These are phyloP conservation scores for Coemansia sp. DNA, from an alignment of 192 early-diverging fungal genomes.

Conservation along the genomic window DNA sequence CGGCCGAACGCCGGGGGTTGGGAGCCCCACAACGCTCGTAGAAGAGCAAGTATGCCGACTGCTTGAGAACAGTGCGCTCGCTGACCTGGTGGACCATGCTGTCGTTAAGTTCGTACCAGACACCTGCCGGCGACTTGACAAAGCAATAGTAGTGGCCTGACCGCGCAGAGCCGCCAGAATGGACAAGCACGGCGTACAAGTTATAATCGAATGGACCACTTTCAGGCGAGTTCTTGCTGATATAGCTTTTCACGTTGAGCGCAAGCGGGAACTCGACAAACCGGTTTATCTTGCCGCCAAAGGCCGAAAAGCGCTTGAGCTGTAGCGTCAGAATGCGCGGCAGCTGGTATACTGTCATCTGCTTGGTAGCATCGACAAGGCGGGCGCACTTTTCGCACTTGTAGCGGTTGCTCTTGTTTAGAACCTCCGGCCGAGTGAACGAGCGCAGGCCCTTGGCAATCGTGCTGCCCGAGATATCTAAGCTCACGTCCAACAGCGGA, in stretches of 20 bases:
- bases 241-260: slow-evolving; percentile 60
- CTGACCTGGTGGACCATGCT: slow-evolving; percentile 68
- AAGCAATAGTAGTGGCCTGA: slow-evolving; percentile 89
- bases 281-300: slow-evolving; percentile 66
- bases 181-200: slow-evolving; percentile 80
- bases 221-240: slow-evolving; percentile 46
- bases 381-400: slow-evolving; percentile 78
- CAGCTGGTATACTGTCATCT: slow-evolving; percentile 71
- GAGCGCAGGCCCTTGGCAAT: slow-evolving; percentile 67
- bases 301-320: slow-evolving; percentile 77
- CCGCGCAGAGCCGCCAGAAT: slow-evolving; percentile 66
- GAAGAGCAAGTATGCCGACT: slow-evolving; percentile 87
- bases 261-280: slow-evolving; percentile 61
- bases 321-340: slow-evolving; percentile 76
- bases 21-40: slow-evolving; percentile 53
- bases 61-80: slow-evolving; percentile 64
- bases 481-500: slow-evolving; percentile 70
- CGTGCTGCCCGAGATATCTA: slow-evolving; percentile 69
- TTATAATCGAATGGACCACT: slow-evolving; percentile 60
- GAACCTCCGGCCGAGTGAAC: slow-evolving; percentile 70
- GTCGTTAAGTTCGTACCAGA: slow-evolving; percentile 84
- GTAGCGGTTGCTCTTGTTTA: slow-evolving; percentile 71
- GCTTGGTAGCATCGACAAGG: slow-evolving; percentile 76
- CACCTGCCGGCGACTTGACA: slow-evolving; percentile 71
- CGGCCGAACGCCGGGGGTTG: slow-evolving; percentile 2